Percentiles rank a stretch among this genome's conserved stretches.
phyloP scores from a whole-genome alignment of 805 yeast species.

The Phaffomyces opuntiae region DNA sequence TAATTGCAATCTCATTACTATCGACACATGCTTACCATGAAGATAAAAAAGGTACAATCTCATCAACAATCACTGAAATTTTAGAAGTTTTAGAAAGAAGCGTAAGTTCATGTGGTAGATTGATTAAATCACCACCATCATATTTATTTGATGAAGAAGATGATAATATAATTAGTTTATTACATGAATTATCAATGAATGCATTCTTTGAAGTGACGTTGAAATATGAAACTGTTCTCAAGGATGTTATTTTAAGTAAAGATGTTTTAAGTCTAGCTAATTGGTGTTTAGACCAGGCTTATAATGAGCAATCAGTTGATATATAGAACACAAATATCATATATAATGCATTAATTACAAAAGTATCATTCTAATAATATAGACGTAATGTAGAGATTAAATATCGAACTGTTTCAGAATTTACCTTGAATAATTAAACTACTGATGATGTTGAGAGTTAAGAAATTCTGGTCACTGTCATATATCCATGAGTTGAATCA shows the following conservation, averaged over 20 bases:
- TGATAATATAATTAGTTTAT: slow-evolving; percentile 40
- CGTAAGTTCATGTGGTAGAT: slow-evolving; percentile 45
- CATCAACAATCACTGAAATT: slow-evolving; percentile 49
- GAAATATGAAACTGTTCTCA: slow-evolving; percentile 53
- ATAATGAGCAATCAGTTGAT: slow-evolving; percentile 34
- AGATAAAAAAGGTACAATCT: slow-evolving; percentile 49
- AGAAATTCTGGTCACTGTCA: too few relatives aligned
- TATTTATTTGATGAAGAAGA: slow-evolving; percentile 16
- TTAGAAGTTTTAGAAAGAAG: slow-evolving; percentile 55
- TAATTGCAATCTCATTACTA: slow-evolving; percentile 52
- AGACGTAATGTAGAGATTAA: too few relatives aligned
- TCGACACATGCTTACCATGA: slow-evolving; percentile 56
- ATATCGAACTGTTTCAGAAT: too few relatives aligned
- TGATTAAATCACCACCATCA: slow-evolving; percentile 30
- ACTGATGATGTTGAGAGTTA: too few relatives aligned
- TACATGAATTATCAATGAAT: slow-evolving; percentile 59
- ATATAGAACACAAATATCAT: neutral
- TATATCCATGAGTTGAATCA: too few relatives aligned
- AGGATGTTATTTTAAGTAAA: slow-evolving; percentile 56
- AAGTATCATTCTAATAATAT: neutral
- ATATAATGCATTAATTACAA: neutral
- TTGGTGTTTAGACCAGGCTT: slow-evolving; percentile 63
- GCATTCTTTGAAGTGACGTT: slow-evolving; percentile 61
- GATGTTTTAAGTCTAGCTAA: slow-evolving; percentile 63
- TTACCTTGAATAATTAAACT: too few relatives aligned